Percentiles rank a stretch among this genome's conserved stretches.
These are phyloP conservation scores for Sonneratia alba DNA, from an alignment of 345 rosid species.

Conservation along the genomic window DNA sequence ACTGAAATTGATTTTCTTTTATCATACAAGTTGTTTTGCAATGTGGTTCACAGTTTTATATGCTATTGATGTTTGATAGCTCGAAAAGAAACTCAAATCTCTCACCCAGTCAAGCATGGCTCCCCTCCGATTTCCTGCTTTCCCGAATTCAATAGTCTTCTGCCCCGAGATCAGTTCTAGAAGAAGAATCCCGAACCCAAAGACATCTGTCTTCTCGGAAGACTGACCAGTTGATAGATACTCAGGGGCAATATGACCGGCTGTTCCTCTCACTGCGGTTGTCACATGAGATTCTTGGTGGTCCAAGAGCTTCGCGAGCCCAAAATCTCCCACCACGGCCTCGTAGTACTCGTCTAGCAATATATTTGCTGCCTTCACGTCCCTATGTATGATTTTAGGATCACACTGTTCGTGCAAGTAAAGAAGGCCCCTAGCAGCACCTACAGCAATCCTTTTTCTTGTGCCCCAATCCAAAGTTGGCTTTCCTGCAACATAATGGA, in stretches of 20 bases:
- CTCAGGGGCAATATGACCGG: constrained; percentile 94
- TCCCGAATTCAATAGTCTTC: constrained; percentile 81
- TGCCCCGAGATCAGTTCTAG: constrained; percentile 75
- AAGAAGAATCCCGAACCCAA: constrained; percentile 82
- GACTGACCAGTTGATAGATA: constrained; percentile 93
- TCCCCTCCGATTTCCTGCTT: constrained; percentile 73
- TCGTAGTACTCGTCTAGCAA: constrained; percentile 75
- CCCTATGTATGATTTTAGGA: constrained; percentile 93
- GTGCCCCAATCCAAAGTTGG: constrained; percentile 84
- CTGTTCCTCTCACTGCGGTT: constrained; percentile 92
- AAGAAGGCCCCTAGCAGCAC: constrained; percentile 85
- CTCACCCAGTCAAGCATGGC: constrained; percentile 91
- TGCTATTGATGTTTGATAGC: too few species aligned
- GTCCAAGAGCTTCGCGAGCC: constrained; percentile 86
- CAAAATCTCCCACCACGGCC: constrained; percentile 93
- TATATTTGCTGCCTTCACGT: constrained; percentile 94
- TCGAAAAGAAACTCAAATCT: not conserved
- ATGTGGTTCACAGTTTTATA: too few species aligned
- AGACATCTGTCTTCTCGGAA: constrained; percentile 93
- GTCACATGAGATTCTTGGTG: constrained; percentile 85
- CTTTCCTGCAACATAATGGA: constrained; percentile 32
- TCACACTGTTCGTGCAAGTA: constrained; percentile 96
- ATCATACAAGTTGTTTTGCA: too few species aligned
- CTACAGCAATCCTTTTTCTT: constrained; percentile 80
- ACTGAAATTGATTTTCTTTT: too few species aligned